phyloP scores from a whole-genome alignment of 371 early-diverging fungal species.

The Gilbertella persicaria region DNA sequence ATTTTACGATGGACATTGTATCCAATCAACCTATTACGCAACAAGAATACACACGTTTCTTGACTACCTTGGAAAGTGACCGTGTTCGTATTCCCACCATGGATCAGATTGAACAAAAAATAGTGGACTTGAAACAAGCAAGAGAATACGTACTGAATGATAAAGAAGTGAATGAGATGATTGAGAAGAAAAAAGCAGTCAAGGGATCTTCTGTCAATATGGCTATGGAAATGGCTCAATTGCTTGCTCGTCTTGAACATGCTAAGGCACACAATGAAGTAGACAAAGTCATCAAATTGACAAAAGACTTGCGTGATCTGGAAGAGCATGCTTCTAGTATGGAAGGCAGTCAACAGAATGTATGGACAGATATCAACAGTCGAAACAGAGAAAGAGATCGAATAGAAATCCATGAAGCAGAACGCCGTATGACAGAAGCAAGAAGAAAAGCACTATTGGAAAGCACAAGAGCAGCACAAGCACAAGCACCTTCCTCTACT shows the following conservation, averaged over 20 bases:
- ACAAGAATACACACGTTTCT: conserved; percentile 64
- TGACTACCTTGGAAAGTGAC: conserved; percentile 53
- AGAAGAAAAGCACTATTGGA: conserved; percentile 32
- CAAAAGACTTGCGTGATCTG: conserved; percentile 33
- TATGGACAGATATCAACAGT: conserved; percentile 58
- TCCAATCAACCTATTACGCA: conserved; percentile 71
- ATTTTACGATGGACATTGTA: conserved; percentile 74
- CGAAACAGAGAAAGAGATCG: conserved; percentile 43
- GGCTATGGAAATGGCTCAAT: conserved; percentile 57
- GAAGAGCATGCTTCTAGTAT: conserved; percentile 32
- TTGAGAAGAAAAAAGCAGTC: conserved; percentile 58
- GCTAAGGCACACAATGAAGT: conserved; percentile 36
- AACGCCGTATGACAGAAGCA: conserved; percentile 25
- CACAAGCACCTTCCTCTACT: not conserved
- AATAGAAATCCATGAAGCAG: conserved; percentile 42
- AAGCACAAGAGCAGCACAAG: conserved; percentile 20
- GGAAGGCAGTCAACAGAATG: conserved; percentile 35
- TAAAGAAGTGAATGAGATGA: conserved; percentile 63
- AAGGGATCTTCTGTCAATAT: conserved; percentile 47
- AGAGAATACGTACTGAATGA: conserved; percentile 68
- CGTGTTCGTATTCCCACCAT: conserved; percentile 47
- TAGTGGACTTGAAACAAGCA: conserved; percentile 58
- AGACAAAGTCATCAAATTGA: conserved; percentile 28
- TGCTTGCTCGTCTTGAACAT: conserved; percentile 41
- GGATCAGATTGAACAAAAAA: conserved; percentile 58